Evolutionary conservation across 495 filamentous ascomycete genomes (phyloP).

Genomic region (Xeromyces bisporus): DNA sequence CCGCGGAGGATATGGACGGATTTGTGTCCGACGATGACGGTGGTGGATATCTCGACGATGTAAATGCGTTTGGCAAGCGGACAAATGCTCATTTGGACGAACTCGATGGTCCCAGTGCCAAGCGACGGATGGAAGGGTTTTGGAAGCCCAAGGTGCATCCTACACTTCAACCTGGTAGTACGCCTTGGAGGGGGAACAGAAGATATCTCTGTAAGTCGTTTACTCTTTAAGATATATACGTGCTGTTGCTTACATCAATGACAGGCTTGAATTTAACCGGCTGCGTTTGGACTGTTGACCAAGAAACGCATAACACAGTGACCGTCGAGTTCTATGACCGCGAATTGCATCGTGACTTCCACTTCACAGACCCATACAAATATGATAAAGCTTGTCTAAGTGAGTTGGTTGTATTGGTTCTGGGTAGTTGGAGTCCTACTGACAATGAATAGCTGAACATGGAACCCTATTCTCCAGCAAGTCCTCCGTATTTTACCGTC

Average conservation of each 20-base stretch:
- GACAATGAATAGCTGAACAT: slow-evolving; percentile 61
- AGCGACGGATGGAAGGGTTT: slow-evolving; percentile 40
- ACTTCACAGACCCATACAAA: slow-evolving; percentile 83
- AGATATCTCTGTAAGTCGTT: slow-evolving; percentile 68
- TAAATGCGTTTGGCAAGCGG: slow-evolving; percentile 47
- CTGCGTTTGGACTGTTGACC: slow-evolving; percentile 92
- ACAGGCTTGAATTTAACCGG: slow-evolving; percentile 68
- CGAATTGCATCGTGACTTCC: slow-evolving; percentile 79
- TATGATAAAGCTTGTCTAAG: slow-evolving; percentile 91
- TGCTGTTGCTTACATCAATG: background rate
- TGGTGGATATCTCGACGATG: slow-evolving; percentile 60
- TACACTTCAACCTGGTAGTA: slow-evolving; percentile 83
- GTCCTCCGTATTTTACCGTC: slow-evolving; percentile 86
- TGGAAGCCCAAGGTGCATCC: slow-evolving; percentile 59
- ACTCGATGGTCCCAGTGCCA: slow-evolving; percentile 31
- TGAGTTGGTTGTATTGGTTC: too few species aligned
- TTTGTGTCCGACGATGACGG: slow-evolving; percentile 93
- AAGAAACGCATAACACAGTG: slow-evolving; percentile 85
- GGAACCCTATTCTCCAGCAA: slow-evolving; percentile 77
- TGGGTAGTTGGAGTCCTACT: too few species aligned
- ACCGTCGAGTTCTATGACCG: slow-evolving; percentile 97
- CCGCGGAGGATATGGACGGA: slow-evolving; percentile 43
- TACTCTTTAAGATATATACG: background rate
- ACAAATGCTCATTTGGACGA: slow-evolving; percentile 35
- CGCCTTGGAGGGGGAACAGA: slow-evolving; percentile 85